These are phyloP conservation scores for Pythium aristosporum DNA, from an alignment of 352 stramenopile genomes.

Conservation along the genomic window DNA sequence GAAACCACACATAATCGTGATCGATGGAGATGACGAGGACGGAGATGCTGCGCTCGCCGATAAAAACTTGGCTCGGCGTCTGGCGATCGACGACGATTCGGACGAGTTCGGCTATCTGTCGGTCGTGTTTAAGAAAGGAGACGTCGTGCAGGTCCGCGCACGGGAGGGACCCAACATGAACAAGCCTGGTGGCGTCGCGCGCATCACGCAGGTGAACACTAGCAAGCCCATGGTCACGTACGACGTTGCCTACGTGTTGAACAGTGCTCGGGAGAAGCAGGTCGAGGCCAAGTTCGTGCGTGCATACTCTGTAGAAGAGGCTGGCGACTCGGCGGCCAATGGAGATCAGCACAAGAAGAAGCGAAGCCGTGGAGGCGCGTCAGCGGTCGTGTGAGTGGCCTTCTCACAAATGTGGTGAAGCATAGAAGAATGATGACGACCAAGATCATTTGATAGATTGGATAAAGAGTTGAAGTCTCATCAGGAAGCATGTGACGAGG, in stretches of 20 bases:
- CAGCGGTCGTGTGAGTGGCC: no score
- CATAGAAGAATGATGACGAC: no score
- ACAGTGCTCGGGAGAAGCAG: constrained; percentile 52
- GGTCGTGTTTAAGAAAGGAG: constrained; percentile 46
- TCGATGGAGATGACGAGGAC: constrained; percentile 6
- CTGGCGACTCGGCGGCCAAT: background rate
- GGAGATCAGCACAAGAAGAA: constrained; percentile 19
- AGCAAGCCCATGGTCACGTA: constrained; percentile 38
- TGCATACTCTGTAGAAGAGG: constrained; percentile 21
- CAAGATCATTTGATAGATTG: no score
- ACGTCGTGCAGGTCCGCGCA: constrained; percentile 51
- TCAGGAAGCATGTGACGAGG: no score
- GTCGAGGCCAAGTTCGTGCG: constrained; percentile 58
- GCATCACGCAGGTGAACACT: constrained; percentile 45
- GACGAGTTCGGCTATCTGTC: constrained; percentile 30
- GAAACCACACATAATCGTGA: constrained; percentile 10
- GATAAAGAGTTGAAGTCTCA: no score
- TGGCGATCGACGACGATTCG: constrained; percentile 49
- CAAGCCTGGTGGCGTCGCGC: constrained; percentile 68
- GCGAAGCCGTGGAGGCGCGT: background rate
- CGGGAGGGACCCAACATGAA: constrained; percentile 64
- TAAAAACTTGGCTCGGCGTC: constrained; percentile 25
- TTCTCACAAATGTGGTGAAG: no score
- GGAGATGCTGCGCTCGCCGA: constrained; percentile 5
- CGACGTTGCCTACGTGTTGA: constrained; percentile 66